Evolutionary conservation across 768 basidiomycete genomes (phyloP).

Genomic region (Amanita rubescens): DNA sequence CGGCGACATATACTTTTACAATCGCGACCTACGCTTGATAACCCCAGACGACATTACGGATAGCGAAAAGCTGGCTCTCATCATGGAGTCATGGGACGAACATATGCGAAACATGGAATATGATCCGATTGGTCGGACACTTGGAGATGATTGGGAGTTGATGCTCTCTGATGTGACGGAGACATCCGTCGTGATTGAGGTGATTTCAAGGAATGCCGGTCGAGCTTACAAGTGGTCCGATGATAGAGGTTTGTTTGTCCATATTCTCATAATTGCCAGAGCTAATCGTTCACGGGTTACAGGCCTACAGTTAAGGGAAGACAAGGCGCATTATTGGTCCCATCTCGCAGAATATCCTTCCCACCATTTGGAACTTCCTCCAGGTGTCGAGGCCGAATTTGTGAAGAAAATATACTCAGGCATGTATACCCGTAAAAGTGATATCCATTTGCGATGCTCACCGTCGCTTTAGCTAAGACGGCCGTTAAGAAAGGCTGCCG

Average conservation of each 20-base stretch:
- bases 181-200: slow-evolving; percentile 26
- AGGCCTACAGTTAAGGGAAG: slow-evolving; percentile 21
- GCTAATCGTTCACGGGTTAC: neutral
- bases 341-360: slow-evolving; percentile 36
- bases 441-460: slow-evolving; percentile 4
- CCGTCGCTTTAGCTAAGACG: slow-evolving; percentile 18
- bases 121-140: slow-evolving; percentile 19
- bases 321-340: slow-evolving; percentile 33
- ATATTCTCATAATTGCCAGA: neutral
- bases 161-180: slow-evolving; percentile 31
- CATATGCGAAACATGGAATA: slow-evolving; percentile 27
- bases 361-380: slow-evolving; percentile 30
- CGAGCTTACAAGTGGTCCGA: slow-evolving; percentile 30
- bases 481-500: slow-evolving; percentile 22
- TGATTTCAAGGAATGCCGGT: slow-evolving; percentile 28
- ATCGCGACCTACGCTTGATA: slow-evolving; percentile 26
- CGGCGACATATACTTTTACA: slow-evolving; percentile 37
- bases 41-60: slow-evolving; percentile 34
- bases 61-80: slow-evolving; percentile 22
- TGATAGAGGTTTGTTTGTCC: slow-evolving; percentile 24
- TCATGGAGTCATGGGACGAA: slow-evolving; percentile 29
- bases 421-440: slow-evolving; percentile 14
- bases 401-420: slow-evolving; percentile 25
- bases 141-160: slow-evolving; percentile 34
- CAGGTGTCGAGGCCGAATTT: slow-evolving; percentile 27